Percentiles rank a stretch among this genome's conserved stretches.
phyloP scores from a whole-genome alignment of 225 moss, liverwort and hornwort genomes.

The Takakia lepidozioides region DNA sequence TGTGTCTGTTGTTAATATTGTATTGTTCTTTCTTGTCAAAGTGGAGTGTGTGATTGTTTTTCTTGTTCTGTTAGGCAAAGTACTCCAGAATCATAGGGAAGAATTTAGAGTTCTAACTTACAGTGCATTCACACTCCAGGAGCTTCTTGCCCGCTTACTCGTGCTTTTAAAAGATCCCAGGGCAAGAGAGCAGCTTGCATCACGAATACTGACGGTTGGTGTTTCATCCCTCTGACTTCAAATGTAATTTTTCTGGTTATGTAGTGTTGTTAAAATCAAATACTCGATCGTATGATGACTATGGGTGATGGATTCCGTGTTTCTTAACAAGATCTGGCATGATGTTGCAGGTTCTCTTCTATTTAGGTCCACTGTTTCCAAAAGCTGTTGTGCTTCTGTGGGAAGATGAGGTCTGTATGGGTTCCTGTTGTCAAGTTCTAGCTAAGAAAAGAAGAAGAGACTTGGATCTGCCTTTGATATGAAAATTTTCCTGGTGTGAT shows the following conservation, averaged over 20 bases:
- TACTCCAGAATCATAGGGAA: too few species aligned
- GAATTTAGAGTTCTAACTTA: too few species aligned
- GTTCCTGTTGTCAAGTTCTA: neutral
- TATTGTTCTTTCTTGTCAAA: too few species aligned
- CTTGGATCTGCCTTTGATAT: too few species aligned
- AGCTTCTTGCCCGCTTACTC: slow-evolving; percentile 50
- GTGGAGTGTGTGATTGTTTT: neutral
- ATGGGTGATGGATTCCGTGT: too few species aligned
- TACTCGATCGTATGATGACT: too few species aligned
- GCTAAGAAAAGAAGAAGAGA: neutral
- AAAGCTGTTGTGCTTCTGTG: slow-evolving; percentile 70
- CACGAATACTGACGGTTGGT: slow-evolving; percentile 87
- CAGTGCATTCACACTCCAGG: too few species aligned
- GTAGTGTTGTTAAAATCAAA: too few species aligned
- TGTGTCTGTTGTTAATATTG: too few species aligned
- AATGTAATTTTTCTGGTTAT: neutral
- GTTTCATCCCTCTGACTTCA: neutral
- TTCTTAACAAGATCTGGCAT: too few species aligned
- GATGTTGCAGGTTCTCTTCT: slow-evolving; percentile 69
- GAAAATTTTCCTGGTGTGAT: too few species aligned
- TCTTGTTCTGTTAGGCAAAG: too few species aligned
- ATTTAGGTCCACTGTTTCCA: slow-evolving; percentile 80
- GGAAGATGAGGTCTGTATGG: slow-evolving; percentile 78
- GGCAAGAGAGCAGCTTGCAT: slow-evolving; percentile 83
- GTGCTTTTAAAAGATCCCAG: slow-evolving; percentile 52